phyloP scores from a whole-genome alignment of 371 early-diverging fungal species.

The Rhizopus sp. region DNA sequence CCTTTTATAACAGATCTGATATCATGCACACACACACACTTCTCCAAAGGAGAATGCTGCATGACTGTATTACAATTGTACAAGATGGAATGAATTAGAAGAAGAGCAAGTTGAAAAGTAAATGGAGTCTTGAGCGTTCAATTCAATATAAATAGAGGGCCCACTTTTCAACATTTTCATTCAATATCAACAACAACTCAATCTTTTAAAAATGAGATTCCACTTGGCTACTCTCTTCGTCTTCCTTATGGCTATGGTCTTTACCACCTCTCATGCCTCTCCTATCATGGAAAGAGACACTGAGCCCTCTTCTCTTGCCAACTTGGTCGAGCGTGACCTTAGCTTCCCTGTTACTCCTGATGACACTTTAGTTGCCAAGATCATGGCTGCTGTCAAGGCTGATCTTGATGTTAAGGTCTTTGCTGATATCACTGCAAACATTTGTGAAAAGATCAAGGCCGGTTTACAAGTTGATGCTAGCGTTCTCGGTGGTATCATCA shows the following conservation, averaged over 20 bases:
- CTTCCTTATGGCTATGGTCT: neutral
- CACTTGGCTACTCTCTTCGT: neutral
- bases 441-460: conserved; percentile 12
- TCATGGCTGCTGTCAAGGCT: conserved; percentile 18
- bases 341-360: conserved; percentile 16
- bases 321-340: conserved; percentile 4
- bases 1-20: neutral
- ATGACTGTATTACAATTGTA: conserved; percentile 7
- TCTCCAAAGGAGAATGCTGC: neutral
- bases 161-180: neutral
- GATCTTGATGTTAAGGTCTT: conserved; percentile 17
- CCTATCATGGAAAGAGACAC: neutral
- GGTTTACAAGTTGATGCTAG: conserved; percentile 18
- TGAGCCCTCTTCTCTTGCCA: neutral
- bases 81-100: neutral
- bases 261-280: conserved; percentile 2
- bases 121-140: neutral
- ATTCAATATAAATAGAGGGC: neutral
- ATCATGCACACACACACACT: neutral
- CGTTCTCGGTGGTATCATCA: conserved; percentile 25
- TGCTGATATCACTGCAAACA: conserved; percentile 17
- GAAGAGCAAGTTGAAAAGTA: neutral
- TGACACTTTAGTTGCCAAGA: conserved; percentile 18
- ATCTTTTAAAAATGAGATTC: neutral
- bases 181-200: neutral